Evolutionary conservation across 257 asterid genomes (phyloP).

Genomic region (Craterostigma plantagineum): DNA sequence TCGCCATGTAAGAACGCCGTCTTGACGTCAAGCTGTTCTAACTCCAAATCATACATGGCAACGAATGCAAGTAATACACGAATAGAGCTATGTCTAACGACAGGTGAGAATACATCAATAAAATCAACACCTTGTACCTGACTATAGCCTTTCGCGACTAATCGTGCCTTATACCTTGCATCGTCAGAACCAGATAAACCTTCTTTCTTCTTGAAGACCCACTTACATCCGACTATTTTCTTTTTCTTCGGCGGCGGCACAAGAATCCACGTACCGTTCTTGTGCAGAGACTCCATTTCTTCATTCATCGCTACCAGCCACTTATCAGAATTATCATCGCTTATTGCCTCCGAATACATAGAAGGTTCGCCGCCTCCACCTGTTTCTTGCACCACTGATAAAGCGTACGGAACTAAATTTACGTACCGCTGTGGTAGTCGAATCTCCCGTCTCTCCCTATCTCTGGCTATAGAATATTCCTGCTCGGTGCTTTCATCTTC

Average conservation of each 20-base stretch:
- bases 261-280: too few relatives aligned
- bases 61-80: not conserved
- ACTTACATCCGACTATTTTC: constrained; percentile 4
- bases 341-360: too few relatives aligned
- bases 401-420: too few relatives aligned
- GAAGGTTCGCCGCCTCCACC: too few relatives aligned
- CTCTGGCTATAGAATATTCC: too few relatives aligned
- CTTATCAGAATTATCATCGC: too few relatives aligned
- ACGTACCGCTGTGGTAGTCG: too few relatives aligned
- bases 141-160: constrained; percentile 8
- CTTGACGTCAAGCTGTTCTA: constrained; percentile 4
- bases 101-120: not conserved
- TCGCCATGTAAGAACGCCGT: constrained; percentile 5
- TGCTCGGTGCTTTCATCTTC: too few relatives aligned
- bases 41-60: not conserved
- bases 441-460: too few relatives aligned
- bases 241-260: not conserved
- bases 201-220: not conserved
- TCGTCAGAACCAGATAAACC: not conserved
- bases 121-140: not conserved
- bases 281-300: too few relatives aligned
- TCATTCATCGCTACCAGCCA: not conserved
- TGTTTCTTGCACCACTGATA: too few relatives aligned
- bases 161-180: constrained; percentile 3
- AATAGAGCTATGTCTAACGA: not conserved